Evolutionary conservation across 2,329 filamentous ascomycete genomes (phyloP).

Genomic region (Celoporthe dispersa): DNA sequence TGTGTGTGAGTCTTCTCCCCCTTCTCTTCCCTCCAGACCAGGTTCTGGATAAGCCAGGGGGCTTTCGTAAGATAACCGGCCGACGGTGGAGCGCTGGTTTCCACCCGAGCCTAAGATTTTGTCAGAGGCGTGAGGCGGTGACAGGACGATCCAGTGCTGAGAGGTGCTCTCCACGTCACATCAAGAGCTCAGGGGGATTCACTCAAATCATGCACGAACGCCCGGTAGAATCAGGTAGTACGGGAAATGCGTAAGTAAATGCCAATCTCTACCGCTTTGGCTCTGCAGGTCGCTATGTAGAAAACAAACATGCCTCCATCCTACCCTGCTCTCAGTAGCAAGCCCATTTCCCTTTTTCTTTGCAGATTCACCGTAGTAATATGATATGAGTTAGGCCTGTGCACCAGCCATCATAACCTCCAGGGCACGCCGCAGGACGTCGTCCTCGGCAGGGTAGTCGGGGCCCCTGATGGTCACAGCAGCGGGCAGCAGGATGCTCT

Average conservation of each 20-base stretch:
- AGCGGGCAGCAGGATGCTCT: constrained; percentile 43
- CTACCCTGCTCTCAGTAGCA: not conserved
- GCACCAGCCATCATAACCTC: constrained; percentile 12
- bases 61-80: not conserved
- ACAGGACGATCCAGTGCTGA: not conserved
- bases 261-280: not conserved
- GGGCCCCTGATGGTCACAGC: constrained; percentile 40
- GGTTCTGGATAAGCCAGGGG: not conserved
- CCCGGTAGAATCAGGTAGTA: not conserved
- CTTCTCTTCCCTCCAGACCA: not conserved
- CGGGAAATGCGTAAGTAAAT: not conserved
- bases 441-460: constrained; percentile 42
- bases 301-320: not conserved
- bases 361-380: too few relatives aligned
- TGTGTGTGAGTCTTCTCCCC: not conserved
- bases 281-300: not conserved
- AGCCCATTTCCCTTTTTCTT: not conserved
- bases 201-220: not conserved
- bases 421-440: constrained; percentile 37
- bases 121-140: not conserved
- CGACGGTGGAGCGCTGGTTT: not conserved
- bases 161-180: not conserved
- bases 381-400: constrained; percentile 6
- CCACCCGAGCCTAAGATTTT: not conserved
- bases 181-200: not conserved